phyloP scores from a whole-genome alignment of 108 stramenopile species.

The Seminavis robusta region DNA sequence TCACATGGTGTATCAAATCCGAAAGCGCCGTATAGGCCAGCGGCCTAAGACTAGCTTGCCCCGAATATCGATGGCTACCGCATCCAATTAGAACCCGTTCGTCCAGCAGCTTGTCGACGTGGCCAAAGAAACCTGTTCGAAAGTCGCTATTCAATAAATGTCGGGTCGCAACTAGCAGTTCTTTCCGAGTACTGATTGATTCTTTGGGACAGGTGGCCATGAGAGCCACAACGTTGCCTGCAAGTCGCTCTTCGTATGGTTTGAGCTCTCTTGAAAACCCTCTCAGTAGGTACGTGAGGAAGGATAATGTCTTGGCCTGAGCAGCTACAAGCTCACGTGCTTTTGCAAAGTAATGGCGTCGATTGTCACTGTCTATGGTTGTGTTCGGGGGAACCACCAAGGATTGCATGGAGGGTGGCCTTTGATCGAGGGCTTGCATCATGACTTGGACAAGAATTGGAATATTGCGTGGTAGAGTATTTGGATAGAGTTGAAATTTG shows the following conservation, averaged over 20 bases:
- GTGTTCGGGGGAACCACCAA: neutral
- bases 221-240: slow-evolving; percentile 73
- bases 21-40: slow-evolving; percentile 89
- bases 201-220: slow-evolving; percentile 83
- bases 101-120: slow-evolving; percentile 87
- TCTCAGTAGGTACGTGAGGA: slow-evolving; percentile 86
- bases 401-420: slow-evolving; percentile 47
- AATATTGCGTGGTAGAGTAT: slow-evolving; percentile 76
- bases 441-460: slow-evolving; percentile 79
- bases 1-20: slow-evolving; percentile 86
- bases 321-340: slow-evolving; percentile 66
- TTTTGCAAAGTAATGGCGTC: slow-evolving; percentile 39
- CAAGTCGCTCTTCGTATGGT: slow-evolving; percentile 76
- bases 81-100: slow-evolving; percentile 77
- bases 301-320: slow-evolving; percentile 90
- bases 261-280: slow-evolving; percentile 73
- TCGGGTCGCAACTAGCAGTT: slow-evolving; percentile 84
- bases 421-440: slow-evolving; percentile 85
- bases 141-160: slow-evolving; percentile 92
- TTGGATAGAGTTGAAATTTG: slow-evolving; percentile 90
- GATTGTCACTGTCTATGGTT: neutral
- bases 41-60: slow-evolving; percentile 69
- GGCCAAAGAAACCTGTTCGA: slow-evolving; percentile 80
- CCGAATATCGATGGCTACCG: slow-evolving; percentile 28
- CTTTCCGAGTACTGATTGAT: slow-evolving; percentile 76